Evolutionary conservation across 2,329 filamentous ascomycete genomes (phyloP), one percentile per base, ranked within the genome.

Genomic region (Helicocarpus griseus): DNA sequence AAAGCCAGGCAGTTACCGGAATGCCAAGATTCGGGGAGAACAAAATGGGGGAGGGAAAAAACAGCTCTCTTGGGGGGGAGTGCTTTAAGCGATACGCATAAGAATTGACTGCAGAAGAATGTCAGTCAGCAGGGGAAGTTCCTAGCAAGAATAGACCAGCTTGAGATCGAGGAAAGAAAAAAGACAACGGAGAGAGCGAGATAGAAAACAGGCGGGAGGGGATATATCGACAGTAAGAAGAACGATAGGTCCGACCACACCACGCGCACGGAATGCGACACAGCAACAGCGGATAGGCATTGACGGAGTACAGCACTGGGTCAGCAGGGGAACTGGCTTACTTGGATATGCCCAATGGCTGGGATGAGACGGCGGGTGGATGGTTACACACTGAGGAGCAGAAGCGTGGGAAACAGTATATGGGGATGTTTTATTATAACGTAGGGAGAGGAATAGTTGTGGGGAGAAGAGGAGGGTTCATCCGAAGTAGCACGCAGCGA

Each of bases 351-450:
- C n/a, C 44, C 44, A 46, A 46, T 46, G 44, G 19, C 9, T 7
- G 44, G 29, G 35, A 19, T 19, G 19, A 14, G n/a, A 33, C 8
- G 28, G 14, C 44, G 29, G 17, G 35, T 14, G 44, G 28, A 5
- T n/a, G 17, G 44, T 46, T 46, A 46, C 28, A 46, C 44, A 35
- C 44, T 46, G 50, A 54, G 54, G 53, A 48, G 53, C 54, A 56
- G 56, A 58, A 56, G 55, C 57, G 59, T 54, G 57, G n/a, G n/a
- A n/a, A n/a, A n/a, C n/a, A n/a, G n/a, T n/a, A n/a, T n/a, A n/a
- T n/a, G n/a, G n/a, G n/a, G n/a, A n/a, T n/a, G n/a, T n/a, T n/a
- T n/a, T 56, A 53, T 51, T 54, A 60, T 54, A 54, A 52, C 51
- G 56, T 53, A 31, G 39, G 45, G 35, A 49, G 36, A 43, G 45